Percentiles rank a stretch among this genome's conserved stretches.
Conservation (phyloP, 1,284 basidiomycete species). For the Uromyces viciae-fabae region DNA sequence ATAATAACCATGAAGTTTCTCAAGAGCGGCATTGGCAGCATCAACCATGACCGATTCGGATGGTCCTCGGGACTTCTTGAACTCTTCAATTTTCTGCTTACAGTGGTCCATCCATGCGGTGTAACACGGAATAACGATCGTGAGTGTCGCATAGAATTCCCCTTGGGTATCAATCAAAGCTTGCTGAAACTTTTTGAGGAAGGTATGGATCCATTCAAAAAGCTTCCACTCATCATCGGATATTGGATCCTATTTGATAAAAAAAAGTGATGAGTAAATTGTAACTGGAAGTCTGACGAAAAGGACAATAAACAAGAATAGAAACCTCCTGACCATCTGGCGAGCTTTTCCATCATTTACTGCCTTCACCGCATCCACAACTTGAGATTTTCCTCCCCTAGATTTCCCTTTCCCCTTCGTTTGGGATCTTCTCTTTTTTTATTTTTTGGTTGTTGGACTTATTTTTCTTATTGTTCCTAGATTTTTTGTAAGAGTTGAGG, state of each 20-base stretch:
- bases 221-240: background rate
- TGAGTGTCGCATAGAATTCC: background rate
- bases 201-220: background rate
- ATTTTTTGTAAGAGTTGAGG: background rate
- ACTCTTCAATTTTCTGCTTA: background rate
- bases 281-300: background rate
- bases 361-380: background rate
- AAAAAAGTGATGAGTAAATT: background rate
- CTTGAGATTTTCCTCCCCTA: background rate
- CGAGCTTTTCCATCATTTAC: background rate
- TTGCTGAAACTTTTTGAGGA: background rate
- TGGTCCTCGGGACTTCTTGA: background rate
- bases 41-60: background rate
- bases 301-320: background rate
- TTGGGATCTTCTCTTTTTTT: background rate
- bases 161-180: background rate
- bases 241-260: background rate
- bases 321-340: background rate
- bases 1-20: background rate
- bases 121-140: background rate
- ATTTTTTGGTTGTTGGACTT: no score
- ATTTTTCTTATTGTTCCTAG: background rate
- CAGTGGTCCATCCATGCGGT: background rate
- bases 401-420: background rate
- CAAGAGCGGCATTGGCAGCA: background rate